Base-by-base conservation (phyloP, 768 basidiomycete species). In the Termitomyces sp. region DNA sequence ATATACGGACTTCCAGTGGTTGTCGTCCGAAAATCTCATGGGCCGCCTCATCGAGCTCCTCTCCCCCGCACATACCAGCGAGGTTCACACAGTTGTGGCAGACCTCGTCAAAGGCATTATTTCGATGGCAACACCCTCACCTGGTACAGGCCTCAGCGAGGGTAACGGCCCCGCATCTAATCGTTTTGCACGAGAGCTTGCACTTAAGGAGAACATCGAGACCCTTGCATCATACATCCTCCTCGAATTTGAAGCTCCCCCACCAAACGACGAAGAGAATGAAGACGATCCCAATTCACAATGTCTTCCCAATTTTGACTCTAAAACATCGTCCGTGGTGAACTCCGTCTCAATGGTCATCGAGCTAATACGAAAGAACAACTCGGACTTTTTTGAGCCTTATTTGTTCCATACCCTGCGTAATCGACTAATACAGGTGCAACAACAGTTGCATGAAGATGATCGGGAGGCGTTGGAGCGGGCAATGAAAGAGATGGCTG, bases 361-460 rank as follows among this genome's bases (percentile, higher is more conserved):
- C 62, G 96, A 98, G 69, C 81, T 97, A 40, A 97, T 98, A 62
- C 84, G 95, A 52, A 95, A 98, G 69, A 98, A 98, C 72, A 98
- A 98, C 70, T 96, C 95, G 38, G 96, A 99, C 70, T 98, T 95
- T 68, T 95, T 97, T 67, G 97, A 99, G 73, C 96, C 95, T 5
- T 96, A 95, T 70, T 80, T 98, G 12, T 98, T 97, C 73, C 95
- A 97, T 66, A 94, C 92, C 1, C 75, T 97, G 42, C 86, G 95
- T 48, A 95, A 95, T 68, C 84, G 93, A 45, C 80, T 98, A 35
- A 95, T 98, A 61, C 85, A 86, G 49, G 82, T 94, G 5, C 93
- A 93, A 65, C 92, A 93, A 63, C 83, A 89, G 48, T 69, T 83
- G 34, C 72, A 79, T 55, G 84, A 85, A 23, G 83, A 88, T 46